A percentile compares a stretch with the other conserved stretches of the same genome.
phyloP scores from a whole-genome alignment of 179 eudicot species.

The Monotropa hypopitys region DNA sequence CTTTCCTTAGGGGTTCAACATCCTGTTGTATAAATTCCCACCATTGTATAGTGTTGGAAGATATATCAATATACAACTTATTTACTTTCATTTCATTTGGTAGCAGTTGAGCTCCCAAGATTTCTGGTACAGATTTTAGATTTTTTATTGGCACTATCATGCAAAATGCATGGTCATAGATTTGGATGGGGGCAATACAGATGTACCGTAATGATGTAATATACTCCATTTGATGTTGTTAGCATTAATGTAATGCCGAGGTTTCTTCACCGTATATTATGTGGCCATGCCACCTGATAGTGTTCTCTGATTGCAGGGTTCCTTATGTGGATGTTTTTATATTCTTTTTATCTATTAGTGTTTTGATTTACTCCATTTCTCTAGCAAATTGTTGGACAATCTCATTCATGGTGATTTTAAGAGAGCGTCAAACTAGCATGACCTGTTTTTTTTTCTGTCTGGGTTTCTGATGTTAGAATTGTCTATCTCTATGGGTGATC shows the following conservation, averaged over 20 bases:
- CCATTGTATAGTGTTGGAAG: no score
- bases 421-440: not conserved
- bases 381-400: not conserved
- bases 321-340: not conserved
- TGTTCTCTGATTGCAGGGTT: not conserved
- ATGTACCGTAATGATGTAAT: not conserved
- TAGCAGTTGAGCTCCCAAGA: not conserved
- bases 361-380: not conserved
- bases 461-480: not conserved
- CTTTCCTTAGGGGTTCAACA: no score
- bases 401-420: not conserved
- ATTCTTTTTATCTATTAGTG: not conserved
- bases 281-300: not conserved
- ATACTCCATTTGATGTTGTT: not conserved
- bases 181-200: not conserved
- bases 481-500: not conserved
- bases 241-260: not conserved
- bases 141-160: not conserved
- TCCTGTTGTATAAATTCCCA: no score
- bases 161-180: conserved; percentile 2
- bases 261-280: not conserved
- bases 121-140: not conserved
- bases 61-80: no score
- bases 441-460: not conserved
- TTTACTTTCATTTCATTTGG: no score